Evolutionary conservation across 108 stramenopile genomes (phyloP), one percentile per base, ranked within the genome.

Genomic region (Fistulifera pelliculosa): DNA sequence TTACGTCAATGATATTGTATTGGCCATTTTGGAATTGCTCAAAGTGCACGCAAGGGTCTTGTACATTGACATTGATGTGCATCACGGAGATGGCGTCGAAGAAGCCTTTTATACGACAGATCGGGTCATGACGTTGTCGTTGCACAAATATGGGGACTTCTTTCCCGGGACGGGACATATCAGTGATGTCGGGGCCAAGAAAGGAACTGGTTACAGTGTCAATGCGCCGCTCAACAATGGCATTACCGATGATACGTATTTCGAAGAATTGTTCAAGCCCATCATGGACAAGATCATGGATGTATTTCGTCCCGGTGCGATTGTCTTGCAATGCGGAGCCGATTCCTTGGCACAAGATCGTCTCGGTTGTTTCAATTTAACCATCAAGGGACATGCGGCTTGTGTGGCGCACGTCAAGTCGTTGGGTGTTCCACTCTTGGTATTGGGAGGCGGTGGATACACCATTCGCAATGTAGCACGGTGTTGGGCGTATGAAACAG

Each of bases 141-240:
- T 99, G 70, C 99, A 99, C 85, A 98, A 99, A 70, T 99, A 96
- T 65, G 99, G 97, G 11, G 96, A 99, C 54, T 99, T 97, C 76
- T 99, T 99, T 62, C 99, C 99, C 0, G 99, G 97, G 21, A 98
- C 97, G 25, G 99, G 99, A 7, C 91, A 96, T 61, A 85, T 96
- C 52, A 84, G 83, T 56, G 99, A 99, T 66, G 76, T 88, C 24
- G 99, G 99, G 0, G 90, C 85, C 56, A 95, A 90, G 70, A 75
- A 90, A 48, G 99, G 99, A 52, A 94, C 90, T 47, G 83, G 94
- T 38, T 94, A 93, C 64, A 69, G 70, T 11, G 95, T 99, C 43
- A 99, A 99, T 79, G 94, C 94, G 11, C 99, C 99, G 0, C 75
- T 99, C 5, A 84, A 93, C 54, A 76, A 81, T 12, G 99, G 99